Evolutionary conservation across 2,329 filamentous ascomycete species (phyloP).

Genomic region (Calonectria hongkongensis): DNA sequence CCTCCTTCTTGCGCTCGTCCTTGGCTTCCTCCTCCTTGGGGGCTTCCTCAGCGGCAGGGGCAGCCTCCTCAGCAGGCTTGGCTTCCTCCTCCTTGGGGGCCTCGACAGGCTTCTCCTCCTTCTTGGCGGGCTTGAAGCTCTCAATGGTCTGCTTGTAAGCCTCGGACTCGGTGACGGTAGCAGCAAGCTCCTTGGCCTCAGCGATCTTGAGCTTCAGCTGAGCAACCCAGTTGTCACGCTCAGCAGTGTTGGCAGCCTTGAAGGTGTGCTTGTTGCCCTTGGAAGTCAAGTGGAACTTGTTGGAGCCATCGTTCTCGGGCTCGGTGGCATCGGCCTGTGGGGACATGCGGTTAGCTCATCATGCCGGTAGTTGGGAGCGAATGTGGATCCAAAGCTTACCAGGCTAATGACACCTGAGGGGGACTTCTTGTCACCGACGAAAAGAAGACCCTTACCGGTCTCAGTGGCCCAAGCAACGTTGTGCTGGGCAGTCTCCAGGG

Average conservation of each 20-base stretch:
- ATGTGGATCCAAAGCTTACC: conserved; percentile 72
- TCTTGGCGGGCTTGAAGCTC: conserved; percentile 75
- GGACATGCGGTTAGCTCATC: conserved; percentile 36
- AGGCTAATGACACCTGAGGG: conserved; percentile 90
- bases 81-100: conserved; percentile 55
- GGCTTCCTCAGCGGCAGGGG: conserved; percentile 58
- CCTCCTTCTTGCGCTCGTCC: conserved; percentile 65
- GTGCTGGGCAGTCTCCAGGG: conserved; percentile 82
- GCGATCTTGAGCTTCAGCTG: conserved; percentile 88
- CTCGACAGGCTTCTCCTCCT: conserved; percentile 65
- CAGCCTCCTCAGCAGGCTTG: conserved; percentile 49
- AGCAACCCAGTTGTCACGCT: conserved; percentile 94
- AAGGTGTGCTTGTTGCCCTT: conserved; percentile 95
- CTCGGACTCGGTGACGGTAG: conserved; percentile 84
- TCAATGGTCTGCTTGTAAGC: conserved; percentile 91
- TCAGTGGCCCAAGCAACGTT: conserved; percentile 92
- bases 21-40: conserved; percentile 60
- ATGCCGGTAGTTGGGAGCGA: conserved; percentile 47
- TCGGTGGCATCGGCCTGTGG: conserved; percentile 77
- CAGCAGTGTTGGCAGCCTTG: conserved; percentile 83
- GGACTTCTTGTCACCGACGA: conserved; percentile 89
- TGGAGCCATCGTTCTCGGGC: conserved; percentile 82
- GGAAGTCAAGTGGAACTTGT: conserved; percentile 90
- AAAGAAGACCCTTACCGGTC: conserved; percentile 96
- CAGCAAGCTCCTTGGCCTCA: conserved; percentile 88